Base-by-base conservation (phyloP, 768 basidiomycete genomes). In the Epithele typhae region DNA sequence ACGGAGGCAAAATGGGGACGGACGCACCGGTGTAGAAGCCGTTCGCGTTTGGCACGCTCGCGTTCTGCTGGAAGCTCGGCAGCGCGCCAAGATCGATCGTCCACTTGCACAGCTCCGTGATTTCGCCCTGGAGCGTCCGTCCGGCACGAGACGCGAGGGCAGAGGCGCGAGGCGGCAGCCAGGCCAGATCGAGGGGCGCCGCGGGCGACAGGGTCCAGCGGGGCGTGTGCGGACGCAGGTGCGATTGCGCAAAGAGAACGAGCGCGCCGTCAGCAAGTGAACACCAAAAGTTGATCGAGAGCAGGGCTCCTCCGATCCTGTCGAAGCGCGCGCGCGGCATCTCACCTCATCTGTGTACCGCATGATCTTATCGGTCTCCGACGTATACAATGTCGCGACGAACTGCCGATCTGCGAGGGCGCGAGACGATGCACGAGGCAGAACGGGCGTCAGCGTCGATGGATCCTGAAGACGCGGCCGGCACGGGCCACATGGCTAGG, bases 311-410 rank as follows among this genome's bases (percentile, higher is more conserved):
- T 54, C 59, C 59, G 59, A 56, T 49, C 25, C 24, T 19, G 38
- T 49, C 59, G 59, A 50, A 23, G 44, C 44, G 44, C 52, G 37
- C 44, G 10, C 21, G 33, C 19, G 35, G 35, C 40, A 37, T n/a
- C 67, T 59, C 55, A 69, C 75, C 69, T 92, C 90, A 60, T 92
- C 90, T 1, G 82, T 87, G 57, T 92, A 92, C 52, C 89, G 73
- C 84, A 87, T 83, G 37, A 82, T 71, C 57, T 72, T 78, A 56
- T 87, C 84, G n/a, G 71, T 68, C 47, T 88, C 85, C 35, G 83
- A 84, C 8, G 87, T 87, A 64, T 80, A 92, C 47, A 92, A 66
- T 41, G 85, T 81, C n/a, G 89, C 89, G 42, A 88, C 81, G 55
- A 92, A 92, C 37, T 79, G 68, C 23, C 82, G 81, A 65, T 92